These are phyloP conservation scores for Yamadazyma nakazawae DNA, from an alignment of 805 yeast species.

Conservation along the genomic window DNA sequence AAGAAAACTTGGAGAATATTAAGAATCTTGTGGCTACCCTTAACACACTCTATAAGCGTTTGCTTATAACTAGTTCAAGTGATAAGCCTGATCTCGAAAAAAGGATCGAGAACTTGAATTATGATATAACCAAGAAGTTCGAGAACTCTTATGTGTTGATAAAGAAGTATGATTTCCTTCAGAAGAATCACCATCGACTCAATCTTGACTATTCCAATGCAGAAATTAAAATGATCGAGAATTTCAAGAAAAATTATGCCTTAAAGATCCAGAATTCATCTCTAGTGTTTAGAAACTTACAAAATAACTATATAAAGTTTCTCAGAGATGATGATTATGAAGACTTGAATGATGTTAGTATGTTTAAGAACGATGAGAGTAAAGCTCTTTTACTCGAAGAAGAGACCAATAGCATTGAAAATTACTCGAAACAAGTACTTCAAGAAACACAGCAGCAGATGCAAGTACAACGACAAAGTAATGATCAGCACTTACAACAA, in stretches of 20 bases:
- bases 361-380: not conserved
- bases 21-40: constrained; percentile 55
- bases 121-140: constrained; percentile 67
- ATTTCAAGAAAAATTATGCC: constrained; percentile 83
- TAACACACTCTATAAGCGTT: constrained; percentile 70
- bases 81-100: constrained; percentile 76
- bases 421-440: constrained; percentile 34
- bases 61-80: constrained; percentile 81
- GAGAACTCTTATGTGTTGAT: constrained; percentile 77
- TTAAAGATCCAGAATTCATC: constrained; percentile 76
- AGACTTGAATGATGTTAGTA: constrained; percentile 12
- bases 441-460: constrained; percentile 22
- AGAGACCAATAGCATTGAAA: constrained; percentile 26
- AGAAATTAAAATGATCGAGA: constrained; percentile 67
- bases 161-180: constrained; percentile 53
- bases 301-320: constrained; percentile 82
- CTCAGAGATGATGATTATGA: constrained; percentile 70
- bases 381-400: constrained; percentile 22
- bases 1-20: constrained; percentile 54
- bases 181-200: constrained; percentile 39
- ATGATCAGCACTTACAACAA: constrained; percentile 46
- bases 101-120: constrained; percentile 75
- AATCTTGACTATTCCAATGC: constrained; percentile 37
- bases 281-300: constrained; percentile 77
- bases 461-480: constrained; percentile 19